Conservation (phyloP, 352 stramenopile genomes). For the Aphanomyces cochlioides region DNA sequence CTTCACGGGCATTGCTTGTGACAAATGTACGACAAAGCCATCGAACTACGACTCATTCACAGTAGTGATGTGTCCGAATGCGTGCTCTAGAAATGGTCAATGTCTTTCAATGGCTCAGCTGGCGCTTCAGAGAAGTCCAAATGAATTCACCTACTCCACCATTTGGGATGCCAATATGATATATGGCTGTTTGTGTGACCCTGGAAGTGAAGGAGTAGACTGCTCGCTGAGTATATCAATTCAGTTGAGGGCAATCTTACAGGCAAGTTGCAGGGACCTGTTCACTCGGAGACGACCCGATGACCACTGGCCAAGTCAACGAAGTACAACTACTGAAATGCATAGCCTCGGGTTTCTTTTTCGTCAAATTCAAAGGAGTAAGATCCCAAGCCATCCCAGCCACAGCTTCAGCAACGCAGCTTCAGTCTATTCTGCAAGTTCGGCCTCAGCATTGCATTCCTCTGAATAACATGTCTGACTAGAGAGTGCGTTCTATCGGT, state of each 20-base stretch:
- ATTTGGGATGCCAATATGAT: constrained; percentile 76
- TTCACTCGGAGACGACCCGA: constrained; percentile 80
- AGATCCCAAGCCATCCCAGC: constrained; percentile 42
- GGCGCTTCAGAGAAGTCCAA: constrained; percentile 41
- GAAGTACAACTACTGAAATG: constrained; percentile 81
- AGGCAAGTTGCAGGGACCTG: constrained; percentile 52
- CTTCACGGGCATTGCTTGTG: constrained; percentile 64
- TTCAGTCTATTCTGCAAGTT: constrained; percentile 53
- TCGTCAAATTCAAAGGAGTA: constrained; percentile 41
- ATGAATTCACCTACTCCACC: constrained; percentile 48
- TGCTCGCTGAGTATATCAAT: constrained; percentile 53
- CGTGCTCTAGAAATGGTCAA: constrained; percentile 46
- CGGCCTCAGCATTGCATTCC: constrained; percentile 35
- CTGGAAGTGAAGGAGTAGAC: constrained; percentile 74
- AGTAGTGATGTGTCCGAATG: constrained; percentile 50
- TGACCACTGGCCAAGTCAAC: constrained; percentile 80
- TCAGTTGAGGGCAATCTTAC: constrained; percentile 7
- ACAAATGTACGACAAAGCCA: constrained; percentile 44
- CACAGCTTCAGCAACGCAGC: constrained; percentile 44
- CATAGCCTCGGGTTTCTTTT: constrained; percentile 59
- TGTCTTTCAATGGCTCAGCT: constrained; percentile 70
- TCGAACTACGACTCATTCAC: background rate
- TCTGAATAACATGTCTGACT: constrained; percentile 9
- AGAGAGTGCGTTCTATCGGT: constrained; percentile 36
- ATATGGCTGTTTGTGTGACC: constrained; percentile 84